Evolutionary conservation across 2,329 filamentous ascomycete genomes (phyloP).

Genomic region (Trichoderma cornu-damae): DNA sequence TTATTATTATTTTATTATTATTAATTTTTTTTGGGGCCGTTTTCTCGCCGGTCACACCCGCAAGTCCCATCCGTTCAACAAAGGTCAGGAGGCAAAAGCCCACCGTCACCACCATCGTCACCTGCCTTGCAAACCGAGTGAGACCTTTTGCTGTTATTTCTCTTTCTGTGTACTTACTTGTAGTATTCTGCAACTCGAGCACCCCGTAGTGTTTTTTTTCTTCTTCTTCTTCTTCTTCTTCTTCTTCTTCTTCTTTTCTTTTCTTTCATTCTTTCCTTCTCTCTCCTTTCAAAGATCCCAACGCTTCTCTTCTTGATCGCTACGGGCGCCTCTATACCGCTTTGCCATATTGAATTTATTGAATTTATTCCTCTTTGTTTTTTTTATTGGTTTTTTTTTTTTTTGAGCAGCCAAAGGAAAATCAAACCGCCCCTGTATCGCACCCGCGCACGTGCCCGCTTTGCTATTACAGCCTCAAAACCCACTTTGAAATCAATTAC

Average conservation of each 20-base stretch:
- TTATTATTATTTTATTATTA: no score
- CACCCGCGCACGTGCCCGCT: constrained; percentile 6
- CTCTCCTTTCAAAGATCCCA: not conserved
- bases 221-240: not conserved
- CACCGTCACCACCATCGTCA: constrained; percentile 14
- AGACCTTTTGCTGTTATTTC: not conserved
- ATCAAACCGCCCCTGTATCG: not conserved
- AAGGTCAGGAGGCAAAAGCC: not conserved
- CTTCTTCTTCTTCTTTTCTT: not conserved
- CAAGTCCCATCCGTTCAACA: not conserved
- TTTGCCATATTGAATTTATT: no score
- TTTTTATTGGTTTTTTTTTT: not conserved
- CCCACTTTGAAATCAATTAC: constrained; percentile 8
- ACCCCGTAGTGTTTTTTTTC: not conserved
- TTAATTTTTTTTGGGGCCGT: no score
- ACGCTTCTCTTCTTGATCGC: not conserved
- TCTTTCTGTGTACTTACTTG: constrained; percentile 2
- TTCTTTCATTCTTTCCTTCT: not conserved
- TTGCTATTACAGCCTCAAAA: constrained; percentile 12
- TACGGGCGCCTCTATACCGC: not conserved
- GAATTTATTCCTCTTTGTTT: not conserved
- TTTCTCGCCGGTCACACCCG: not conserved
- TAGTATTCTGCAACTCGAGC: not conserved
- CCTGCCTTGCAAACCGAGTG: constrained; percentile 5
- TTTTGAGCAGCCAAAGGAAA: not conserved